These are phyloP conservation scores for Paramecium primaurelia DNA, from an alignment of 73 alveolate genomes.

Conservation along the genomic window DNA sequence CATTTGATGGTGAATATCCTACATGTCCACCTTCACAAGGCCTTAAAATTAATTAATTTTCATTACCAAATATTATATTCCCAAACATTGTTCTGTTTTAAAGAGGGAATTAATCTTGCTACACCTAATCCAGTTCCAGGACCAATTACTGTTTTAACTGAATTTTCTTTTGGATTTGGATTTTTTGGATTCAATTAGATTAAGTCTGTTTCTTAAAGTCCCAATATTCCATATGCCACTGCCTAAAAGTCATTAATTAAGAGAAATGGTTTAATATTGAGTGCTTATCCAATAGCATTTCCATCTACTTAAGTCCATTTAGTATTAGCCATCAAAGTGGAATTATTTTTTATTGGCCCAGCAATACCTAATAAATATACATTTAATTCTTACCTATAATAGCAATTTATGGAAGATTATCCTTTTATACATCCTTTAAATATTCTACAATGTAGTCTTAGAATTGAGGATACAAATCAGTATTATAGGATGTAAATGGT, in stretches of 20 bases:
- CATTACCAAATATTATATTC: background rate
- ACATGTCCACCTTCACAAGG: background rate
- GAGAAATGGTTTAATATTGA: constrained; percentile 6
- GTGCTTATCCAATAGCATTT: constrained; percentile 16
- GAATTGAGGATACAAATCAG: background rate
- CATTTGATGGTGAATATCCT: background rate
- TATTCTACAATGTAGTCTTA: constrained; percentile 26
- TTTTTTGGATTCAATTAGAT: background rate
- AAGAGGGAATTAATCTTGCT: constrained; percentile 32
- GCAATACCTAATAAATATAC: constrained; percentile 46
- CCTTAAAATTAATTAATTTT: background rate
- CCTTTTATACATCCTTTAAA: constrained; percentile 24
- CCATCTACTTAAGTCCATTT: constrained; percentile 57
- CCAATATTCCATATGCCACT: constrained; percentile 55
- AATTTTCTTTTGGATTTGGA: background rate
- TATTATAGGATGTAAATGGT: background rate
- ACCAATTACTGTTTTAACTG: constrained; percentile 49
- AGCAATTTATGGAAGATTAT: constrained; percentile 5
- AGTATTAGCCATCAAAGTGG: constrained; percentile 51
- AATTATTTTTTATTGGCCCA: constrained; percentile 36
- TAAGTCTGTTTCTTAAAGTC: background rate
- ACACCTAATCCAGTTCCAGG: constrained; percentile 65
- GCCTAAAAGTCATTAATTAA: constrained; percentile 56
- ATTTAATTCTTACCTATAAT: background rate
- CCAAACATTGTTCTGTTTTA: background rate